phyloP scores from a whole-genome alignment of 2,329 filamentous ascomycete species.

The Epichloe festucae region DNA sequence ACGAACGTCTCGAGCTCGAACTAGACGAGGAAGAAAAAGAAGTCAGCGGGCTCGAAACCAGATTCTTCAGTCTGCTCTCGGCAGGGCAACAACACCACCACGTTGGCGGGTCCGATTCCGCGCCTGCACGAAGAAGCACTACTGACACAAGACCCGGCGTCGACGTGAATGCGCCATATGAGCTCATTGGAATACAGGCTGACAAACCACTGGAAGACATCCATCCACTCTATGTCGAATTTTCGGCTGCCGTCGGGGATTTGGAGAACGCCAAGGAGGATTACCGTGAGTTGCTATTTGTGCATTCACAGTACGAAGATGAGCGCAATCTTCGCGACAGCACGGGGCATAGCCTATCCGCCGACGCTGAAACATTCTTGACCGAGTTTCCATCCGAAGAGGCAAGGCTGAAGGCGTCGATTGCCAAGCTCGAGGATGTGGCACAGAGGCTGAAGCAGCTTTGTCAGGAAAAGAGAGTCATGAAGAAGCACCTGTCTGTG shows the following conservation, averaged over 20 bases:
- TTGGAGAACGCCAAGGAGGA: conserved; percentile 35
- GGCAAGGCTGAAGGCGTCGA: conserved; percentile 17
- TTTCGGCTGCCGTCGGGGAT: conserved; percentile 31
- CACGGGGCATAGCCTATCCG: conserved; percentile 16
- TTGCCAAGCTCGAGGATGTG: conserved; percentile 21
- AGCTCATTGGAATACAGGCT: conserved; percentile 23
- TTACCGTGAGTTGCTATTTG: conserved; percentile 29
- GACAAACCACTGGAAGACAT: conserved; percentile 24
- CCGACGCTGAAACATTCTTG: conserved; percentile 31
- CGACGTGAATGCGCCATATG: conserved; percentile 16
- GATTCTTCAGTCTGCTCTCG: conserved; percentile 25
- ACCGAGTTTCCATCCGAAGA: conserved; percentile 27
- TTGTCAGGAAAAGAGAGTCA: conserved; percentile 28
- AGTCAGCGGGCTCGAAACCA: conserved; percentile 22
- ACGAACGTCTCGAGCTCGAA: conserved; percentile 22
- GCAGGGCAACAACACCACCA: conserved; percentile 11
- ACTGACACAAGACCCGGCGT: conserved; percentile 2
- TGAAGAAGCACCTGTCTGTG: conserved; percentile 29
- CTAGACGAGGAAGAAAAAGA: conserved; percentile 24
- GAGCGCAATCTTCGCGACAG: conserved; percentile 21
- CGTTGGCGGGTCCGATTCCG: conserved; percentile 2
- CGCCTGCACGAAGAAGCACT: not conserved
- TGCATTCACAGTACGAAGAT: conserved; percentile 25
- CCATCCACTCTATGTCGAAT: conserved; percentile 33
- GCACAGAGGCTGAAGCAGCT: conserved; percentile 22